Base-by-base conservation (phyloP, 2,329 filamentous ascomycete genomes). In the Fusarium sp. region DNA sequence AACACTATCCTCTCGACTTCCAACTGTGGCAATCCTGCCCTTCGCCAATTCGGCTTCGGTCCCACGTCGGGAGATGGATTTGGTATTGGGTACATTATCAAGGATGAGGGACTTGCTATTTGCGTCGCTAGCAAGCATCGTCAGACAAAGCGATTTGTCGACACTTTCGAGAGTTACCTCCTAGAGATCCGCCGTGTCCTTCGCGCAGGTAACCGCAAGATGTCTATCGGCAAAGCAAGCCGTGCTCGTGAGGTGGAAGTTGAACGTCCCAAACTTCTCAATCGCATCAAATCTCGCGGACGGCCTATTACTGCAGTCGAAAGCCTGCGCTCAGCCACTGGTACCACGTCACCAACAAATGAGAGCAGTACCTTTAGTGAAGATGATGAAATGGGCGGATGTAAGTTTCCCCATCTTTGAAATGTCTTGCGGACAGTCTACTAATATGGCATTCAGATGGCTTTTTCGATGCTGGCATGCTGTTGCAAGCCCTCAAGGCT, bases 21-120 rank as follows among this genome's bases (percentile, higher is more conserved):
- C n/a, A 99, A 99, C 84, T 99, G 96, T 80, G 96, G 96, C 63
- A 99, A 98, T 80, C 96, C 96, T 0, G 94, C 92, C 0, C 89
- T 99, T 20, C 90, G 96, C 3, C 95, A 98, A 75, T 99, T 99
- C 75, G 96, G 96, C 6, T 99, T 99, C 78, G 96, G 96, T 0
- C 96, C 96, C 3, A 97, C 95, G 0, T 95, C 93, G 1, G 95
- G 91, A 4, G 94, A 98, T 71, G 96, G 96, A 0, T 98, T 98
- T 77, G 96, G 96, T 30, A 98, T 99, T 59, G 96, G 96, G 4
- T 99, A 99, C 83, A 98, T 99, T 76, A 98, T 99, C 87, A 99
- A 99, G 81, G 79, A 81, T 27, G 79, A 81, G 20, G 88, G 89
- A 51, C 92, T 98, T 65, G 94, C 91, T 48, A 95, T 99, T 67